Conservation (phyloP, 352 stramenopile species). For the Peronospora farinosa region DNA sequence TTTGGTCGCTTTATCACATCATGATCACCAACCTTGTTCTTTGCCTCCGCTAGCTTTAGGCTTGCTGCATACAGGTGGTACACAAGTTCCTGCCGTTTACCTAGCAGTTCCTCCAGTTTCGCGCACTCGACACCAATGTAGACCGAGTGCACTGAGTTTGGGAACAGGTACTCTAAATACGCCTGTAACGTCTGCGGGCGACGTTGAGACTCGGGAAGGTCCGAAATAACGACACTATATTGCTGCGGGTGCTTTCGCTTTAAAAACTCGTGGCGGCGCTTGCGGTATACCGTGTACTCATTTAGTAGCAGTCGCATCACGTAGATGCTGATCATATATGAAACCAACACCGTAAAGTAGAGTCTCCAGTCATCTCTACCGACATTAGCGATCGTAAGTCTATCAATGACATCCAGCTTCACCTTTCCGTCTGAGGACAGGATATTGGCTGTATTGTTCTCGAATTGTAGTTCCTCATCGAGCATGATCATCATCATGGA, state of each 20-base stretch:
- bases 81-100: slow-evolving; percentile 42
- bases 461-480: slow-evolving; percentile 12
- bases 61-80: slow-evolving; percentile 48
- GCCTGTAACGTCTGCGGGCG: slow-evolving; percentile 48
- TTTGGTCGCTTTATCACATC: slow-evolving; percentile 32
- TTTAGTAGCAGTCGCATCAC: slow-evolving; percentile 49
- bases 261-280: slow-evolving; percentile 60
- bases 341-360: slow-evolving; percentile 49
- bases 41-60: slow-evolving; percentile 35
- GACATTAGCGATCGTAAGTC: slow-evolving; percentile 66
- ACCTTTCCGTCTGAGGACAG: slow-evolving; percentile 26
- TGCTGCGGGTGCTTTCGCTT: slow-evolving; percentile 50
- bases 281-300: slow-evolving; percentile 59
- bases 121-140: slow-evolving; percentile 70
- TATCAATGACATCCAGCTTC: slow-evolving; percentile 54
- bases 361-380: slow-evolving; percentile 54
- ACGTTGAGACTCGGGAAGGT: slow-evolving; percentile 48
- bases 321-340: slow-evolving; percentile 44
- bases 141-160: slow-evolving; percentile 49
- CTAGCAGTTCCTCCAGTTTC: slow-evolving; percentile 48
- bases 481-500: slow-evolving; percentile 29
- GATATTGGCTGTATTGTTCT: slow-evolving; percentile 13
- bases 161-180: slow-evolving; percentile 71
- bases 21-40: slow-evolving; percentile 17
- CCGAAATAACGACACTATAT: slow-evolving; percentile 68